phyloP scores from a whole-genome alignment of 2,329 filamentous ascomycete species.

The Hypoxylon sp. region DNA sequence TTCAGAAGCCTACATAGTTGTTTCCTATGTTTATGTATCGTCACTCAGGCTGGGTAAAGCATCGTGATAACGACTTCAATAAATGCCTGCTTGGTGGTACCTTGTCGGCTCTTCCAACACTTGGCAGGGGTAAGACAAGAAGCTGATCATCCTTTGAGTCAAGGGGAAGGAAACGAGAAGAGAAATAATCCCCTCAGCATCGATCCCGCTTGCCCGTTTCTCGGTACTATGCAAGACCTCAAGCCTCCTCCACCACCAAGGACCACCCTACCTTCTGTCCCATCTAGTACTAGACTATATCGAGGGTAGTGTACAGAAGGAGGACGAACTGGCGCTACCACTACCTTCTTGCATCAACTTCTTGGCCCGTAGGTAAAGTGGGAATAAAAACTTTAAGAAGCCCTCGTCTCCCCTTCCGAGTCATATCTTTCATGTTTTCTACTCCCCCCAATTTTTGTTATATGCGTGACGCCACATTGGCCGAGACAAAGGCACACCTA shows the following conservation, averaged over 20 bases:
- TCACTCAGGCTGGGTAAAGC: conserved; percentile 20
- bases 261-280: conserved; percentile 24
- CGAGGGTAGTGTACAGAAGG: conserved; percentile 39
- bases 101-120: conserved; percentile 33
- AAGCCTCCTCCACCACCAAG: conserved; percentile 30
- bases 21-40: conserved; percentile 12
- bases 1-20: conserved; percentile 20
- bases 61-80: conserved; percentile 21
- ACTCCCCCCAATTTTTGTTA: conserved; percentile 27
- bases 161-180: conserved; percentile 8
- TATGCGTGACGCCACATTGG: conserved; percentile 20
- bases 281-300: conserved; percentile 40
- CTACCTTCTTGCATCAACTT: conserved; percentile 25
- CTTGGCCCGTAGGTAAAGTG: conserved; percentile 35
- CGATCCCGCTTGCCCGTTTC: conserved; percentile 40
- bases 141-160: conserved; percentile 34
- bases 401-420: conserved; percentile 32
- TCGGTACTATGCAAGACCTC: conserved; percentile 11
- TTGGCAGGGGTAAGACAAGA: conserved; percentile 45
- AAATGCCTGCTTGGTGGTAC: conserved; percentile 28
- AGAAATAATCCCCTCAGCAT: conserved; percentile 40
- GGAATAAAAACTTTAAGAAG: conserved; percentile 42
- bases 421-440: conserved; percentile 35
- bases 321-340: conserved; percentile 29
- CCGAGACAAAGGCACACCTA: conserved; percentile 30